Base-by-base conservation (phyloP, 768 basidiomycete genomes). In the Postia placenta region DNA sequence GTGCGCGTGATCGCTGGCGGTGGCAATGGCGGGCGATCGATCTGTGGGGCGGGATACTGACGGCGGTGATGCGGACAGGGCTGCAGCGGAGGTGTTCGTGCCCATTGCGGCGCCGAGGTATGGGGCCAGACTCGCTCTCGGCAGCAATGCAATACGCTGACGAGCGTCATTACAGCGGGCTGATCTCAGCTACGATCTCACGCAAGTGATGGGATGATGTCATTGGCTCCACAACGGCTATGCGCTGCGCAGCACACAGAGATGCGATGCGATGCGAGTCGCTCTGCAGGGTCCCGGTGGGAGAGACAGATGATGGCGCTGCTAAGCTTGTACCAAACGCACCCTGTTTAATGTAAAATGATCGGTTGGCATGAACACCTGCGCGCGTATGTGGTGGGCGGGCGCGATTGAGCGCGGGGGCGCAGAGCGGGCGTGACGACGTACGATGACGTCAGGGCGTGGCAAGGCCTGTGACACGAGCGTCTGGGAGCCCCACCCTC, bases 31-130 rank as follows among this genome's bases (percentile, higher is more conserved):
- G 42, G 25, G 48, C 38, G 43, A 47, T n/a, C n/a, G 37, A 47
- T 23, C 19, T 27, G 25, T 45, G 30, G 9, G 17, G 39, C 26
- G 44, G 24, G 23, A 35, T 35, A 38, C 28, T 19, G 49, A 19
- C 23, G 49, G 5, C 24, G 27, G 25, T 35, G 33, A 41, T 11
- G n/a, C 11, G 20, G 42, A 44, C 70, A 89, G 87, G 64, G 72
- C 76, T 1, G 69, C 75, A 14, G 91, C 90, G 15, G 92, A 95
- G 64, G 93, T 96, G 22, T 95, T 94, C 67, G 73, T 81, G 52
- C 91, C 93, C 42, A 70, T 91, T 51, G 76, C 85, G 28, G 87
- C 88, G n/a, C 92, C 92, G 19, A 90, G 87, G 88, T 87, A 56
- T 58, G 79, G 63, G 24, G 26, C 37, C 28, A 26, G 36, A 28